phyloP scores from a whole-genome alignment of 257 asterid genomes.

The Ehretia macrophylla region DNA sequence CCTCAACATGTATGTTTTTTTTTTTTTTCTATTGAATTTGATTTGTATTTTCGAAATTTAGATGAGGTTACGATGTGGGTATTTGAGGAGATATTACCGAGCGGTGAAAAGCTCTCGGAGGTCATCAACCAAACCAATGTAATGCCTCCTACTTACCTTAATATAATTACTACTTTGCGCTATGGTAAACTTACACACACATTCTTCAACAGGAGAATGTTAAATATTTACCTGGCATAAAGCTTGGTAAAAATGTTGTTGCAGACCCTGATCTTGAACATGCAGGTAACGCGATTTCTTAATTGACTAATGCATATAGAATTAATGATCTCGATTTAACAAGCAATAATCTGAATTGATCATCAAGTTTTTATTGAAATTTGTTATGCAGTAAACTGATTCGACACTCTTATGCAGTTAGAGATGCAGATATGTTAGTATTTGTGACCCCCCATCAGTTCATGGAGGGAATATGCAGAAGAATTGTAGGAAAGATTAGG shows the following conservation, averaged over 20 bases:
- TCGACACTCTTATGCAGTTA: constrained; percentile 36
- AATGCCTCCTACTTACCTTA: constrained; percentile 6
- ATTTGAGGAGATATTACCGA: constrained; percentile 62
- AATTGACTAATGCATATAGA: neutral
- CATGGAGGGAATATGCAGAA: constrained; percentile 86
- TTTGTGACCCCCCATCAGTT: constrained; percentile 91
- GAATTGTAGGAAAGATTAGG: constrained; percentile 52
- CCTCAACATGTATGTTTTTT: too few species aligned
- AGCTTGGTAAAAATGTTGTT: constrained; percentile 75
- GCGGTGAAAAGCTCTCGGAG: constrained; percentile 63
- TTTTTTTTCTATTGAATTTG: too few species aligned
- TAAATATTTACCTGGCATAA: constrained; percentile 75
- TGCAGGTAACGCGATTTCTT: constrained; percentile 45
- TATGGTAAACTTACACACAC: neutral
- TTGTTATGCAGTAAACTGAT: too few species aligned
- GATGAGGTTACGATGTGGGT: constrained; percentile 94
- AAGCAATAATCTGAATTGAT: neutral
- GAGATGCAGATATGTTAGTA: constrained; percentile 73
- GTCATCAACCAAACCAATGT: constrained; percentile 68
- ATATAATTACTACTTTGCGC: neutral
- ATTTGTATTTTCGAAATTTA: constrained; percentile 14
- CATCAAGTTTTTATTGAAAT: too few species aligned
- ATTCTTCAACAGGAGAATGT: constrained; percentile 60
- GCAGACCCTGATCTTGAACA: constrained; percentile 75
- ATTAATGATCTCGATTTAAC: neutral